Evolutionary conservation across 2,329 filamentous ascomycete genomes (phyloP), one percentile per base, ranked within the genome.

Genomic region (Cryphonectria carpinicola): DNA sequence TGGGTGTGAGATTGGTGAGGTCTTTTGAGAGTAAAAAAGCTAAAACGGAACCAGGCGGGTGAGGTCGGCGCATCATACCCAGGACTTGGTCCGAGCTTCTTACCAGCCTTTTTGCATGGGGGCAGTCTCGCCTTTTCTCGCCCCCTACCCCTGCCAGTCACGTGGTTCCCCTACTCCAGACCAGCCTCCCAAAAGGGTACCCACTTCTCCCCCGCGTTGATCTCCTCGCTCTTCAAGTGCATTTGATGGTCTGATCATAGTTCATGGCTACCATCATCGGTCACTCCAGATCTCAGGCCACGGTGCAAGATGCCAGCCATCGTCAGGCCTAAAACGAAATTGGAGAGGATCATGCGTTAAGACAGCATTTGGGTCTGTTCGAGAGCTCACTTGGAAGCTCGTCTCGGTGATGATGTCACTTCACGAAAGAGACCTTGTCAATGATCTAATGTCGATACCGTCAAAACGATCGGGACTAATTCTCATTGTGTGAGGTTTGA

Each of bases 21-120:
- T 79, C 80, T 83, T 83, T 82, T 82, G 80, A 80, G 39, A 46
- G 67, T 64, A 68, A 72, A 72, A 72, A 68, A 69, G 69, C 71
- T 68, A 72, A 66, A 66, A 69, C 71, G 63, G 64, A 46, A 46
- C 62, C 66, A 43, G 28, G 64, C 68, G 64, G 67, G 67, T 58
- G 64, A 69, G 63, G 67, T 69, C 63, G 67, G 61, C 54, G 67
- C 68, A 67, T 70, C 63, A 64, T 69, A 39, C 19, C 46, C 41
- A 25, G 25, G 32, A 67, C 19, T 14, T 60, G 54, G 69, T 64
- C 66, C 56, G 68, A 67, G 63, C 65, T 66, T 64, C 66, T 49
- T 49, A 49, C 19, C 64, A 56, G 25, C 35, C 64, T n/a, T 32
- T 32, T 39, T 56, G 22, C 41, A 32, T n/a, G 62, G 35, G 25